Evolutionary conservation across 2,329 filamentous ascomycete genomes (phyloP), one percentile per base, ranked within the genome.

Genomic region (Fusarium sublunatum): DNA sequence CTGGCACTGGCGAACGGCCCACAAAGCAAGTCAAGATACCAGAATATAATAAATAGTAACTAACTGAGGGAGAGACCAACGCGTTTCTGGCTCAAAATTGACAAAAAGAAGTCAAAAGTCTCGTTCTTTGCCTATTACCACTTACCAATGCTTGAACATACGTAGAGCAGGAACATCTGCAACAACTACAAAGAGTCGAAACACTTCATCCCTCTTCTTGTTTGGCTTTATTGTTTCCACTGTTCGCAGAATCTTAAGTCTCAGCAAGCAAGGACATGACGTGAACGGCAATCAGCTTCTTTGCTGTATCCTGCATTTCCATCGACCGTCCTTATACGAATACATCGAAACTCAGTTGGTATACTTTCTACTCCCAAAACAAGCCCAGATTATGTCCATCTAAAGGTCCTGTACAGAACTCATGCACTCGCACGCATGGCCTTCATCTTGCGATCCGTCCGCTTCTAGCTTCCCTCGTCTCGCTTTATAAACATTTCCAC

Each of bases 401-500:
- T 9, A 15, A 26, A 40, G 19, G 15, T 31, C 38, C 32, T 53
- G 22, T 28, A 46, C 13, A 50, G 28, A 19, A 9, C 32, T 70
- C 58, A 69, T 26, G 56, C 48, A 36, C 56, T 69, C 45, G 57
- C 60, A 40, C 55, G 31, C 40, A 53, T 28, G 10, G 35, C 48
- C 44, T 45, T 47, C 36, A 44, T 61, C 68, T 60, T 63, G 44
- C 47, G 43, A 49, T 53, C 36, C 49, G 41, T 45, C 22, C 35
- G 65, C 64, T 64, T 67, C 74, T 77, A 77, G 64, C 68, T 72
- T 12, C 57, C 69, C 34, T 72, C 67, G 43, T 77, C 76, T 40
- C 70, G 70, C 53, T 73, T 70, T 51, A 80, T 51, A 60, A 96
- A 96, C 26, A 92, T 78, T 72, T 93, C 90, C 28, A 96, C 73